These are phyloP conservation scores for Cercospora janseana DNA, from an alignment of 2,329 filamentous ascomycete genomes.

Conservation along the genomic window DNA sequence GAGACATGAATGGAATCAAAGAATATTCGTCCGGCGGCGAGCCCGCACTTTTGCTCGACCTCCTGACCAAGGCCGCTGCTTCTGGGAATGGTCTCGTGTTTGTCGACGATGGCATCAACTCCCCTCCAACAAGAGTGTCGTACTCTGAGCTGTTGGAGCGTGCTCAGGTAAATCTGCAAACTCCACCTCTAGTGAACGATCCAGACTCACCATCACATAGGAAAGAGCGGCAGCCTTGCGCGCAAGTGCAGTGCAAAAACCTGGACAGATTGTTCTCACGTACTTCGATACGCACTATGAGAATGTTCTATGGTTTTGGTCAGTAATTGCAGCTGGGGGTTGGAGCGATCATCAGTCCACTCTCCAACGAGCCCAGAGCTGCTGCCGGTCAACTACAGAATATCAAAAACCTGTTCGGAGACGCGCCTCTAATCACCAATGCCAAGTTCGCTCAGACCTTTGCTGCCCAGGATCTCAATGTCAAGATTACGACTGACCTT, in stretches of 20 bases:
- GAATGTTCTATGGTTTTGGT: conserved; percentile 45
- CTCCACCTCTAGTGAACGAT: background rate
- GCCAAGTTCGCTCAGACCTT: conserved; percentile 18
- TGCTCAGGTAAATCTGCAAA: conserved; percentile 12
- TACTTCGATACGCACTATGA: conserved; percentile 42
- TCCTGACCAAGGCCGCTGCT: conserved; percentile 16
- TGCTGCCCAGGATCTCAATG: conserved; percentile 16
- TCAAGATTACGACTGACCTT: conserved; percentile 12
- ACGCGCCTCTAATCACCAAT: conserved; percentile 13
- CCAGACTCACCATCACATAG: conserved; percentile 7
- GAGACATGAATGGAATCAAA: background rate
- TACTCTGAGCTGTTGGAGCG: conserved; percentile 19
- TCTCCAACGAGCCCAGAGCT: conserved; percentile 25
- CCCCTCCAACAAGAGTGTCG: conserved; percentile 10
- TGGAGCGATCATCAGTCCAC: conserved; percentile 20
- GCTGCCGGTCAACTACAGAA: conserved; percentile 26
- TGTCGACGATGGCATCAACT: conserved; percentile 17
- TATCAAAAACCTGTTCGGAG: conserved; percentile 19
- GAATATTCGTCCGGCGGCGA: background rate
- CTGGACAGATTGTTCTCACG: conserved; percentile 21
- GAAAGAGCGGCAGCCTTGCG: conserved; percentile 14
- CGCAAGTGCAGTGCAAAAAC: conserved; percentile 19
- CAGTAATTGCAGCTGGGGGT: conserved; percentile 35
- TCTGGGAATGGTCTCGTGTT: conserved; percentile 12
- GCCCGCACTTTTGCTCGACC: conserved; percentile 10